Evolutionary conservation across 108 stramenopile genomes (phyloP), one percentile per base, ranked within the genome.

Genomic region (Nitzschia putrida): DNA sequence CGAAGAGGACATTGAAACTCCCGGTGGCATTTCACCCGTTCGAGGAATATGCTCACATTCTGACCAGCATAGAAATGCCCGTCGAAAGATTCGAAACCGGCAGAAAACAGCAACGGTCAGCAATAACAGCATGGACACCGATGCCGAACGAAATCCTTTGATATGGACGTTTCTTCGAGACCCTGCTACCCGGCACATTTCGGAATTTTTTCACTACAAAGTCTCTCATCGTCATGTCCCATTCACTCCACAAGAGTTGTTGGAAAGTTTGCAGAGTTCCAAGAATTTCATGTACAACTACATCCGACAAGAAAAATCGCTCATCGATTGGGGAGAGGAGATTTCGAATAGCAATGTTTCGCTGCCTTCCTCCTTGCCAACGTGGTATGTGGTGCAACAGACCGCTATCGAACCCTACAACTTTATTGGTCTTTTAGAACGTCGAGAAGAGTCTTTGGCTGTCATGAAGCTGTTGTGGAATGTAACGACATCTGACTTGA

Each of bases 361-460:
- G n/a, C n/a, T n/a, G n/a, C n/a, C n/a, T n/a, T n/a, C 14, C 6
- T 18, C 47, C 3, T 49, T 16, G 18, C 3, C 47, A 5, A 4
- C 45, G 65, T 65, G 18, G 76, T 2, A 40, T 76, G 37, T 44
- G 54, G 40, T 34, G 29, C 29, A 34, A 34, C 29, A 4, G 29
- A 34, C 29, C 4, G 29, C 29, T 4, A 3, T 34, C 3, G 29
- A 34, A 34, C 29, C 29, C 29, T 77, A 77, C 65, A 65, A 80
- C 50, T 77, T 76, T 39, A 68, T 80, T 49, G 74, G 41, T 8
- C 49, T 80, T 24, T 61, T 40, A 13, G 74, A 76, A 60, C 63
- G 80, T 7, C 58, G 76, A 54, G 71, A 76, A 16, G 80, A 80
- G 34, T 63, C 58, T 11, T 37, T 77, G 57, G 75, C 76, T 8